Evolutionary conservation across 2,329 filamentous ascomycete species (phyloP).

Genomic region (Beauveria pseudobassiana): DNA sequence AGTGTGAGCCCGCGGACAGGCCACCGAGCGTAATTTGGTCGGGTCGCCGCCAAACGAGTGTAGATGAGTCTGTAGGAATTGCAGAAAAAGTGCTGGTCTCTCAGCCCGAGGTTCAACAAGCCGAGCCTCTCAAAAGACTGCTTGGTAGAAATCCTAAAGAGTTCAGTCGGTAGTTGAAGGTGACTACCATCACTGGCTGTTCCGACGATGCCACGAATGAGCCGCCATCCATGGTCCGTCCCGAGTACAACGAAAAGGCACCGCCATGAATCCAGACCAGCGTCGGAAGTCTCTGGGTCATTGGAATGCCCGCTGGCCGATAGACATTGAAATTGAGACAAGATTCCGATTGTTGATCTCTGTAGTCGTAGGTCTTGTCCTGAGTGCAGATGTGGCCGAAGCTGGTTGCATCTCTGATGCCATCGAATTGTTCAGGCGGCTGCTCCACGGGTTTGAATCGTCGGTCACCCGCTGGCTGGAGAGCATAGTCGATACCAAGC

Average conservation of each 20-base stretch:
- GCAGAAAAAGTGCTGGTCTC: conserved; percentile 44
- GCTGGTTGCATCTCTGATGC: conserved; percentile 26
- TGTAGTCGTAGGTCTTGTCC: conserved; percentile 19
- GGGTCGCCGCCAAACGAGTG: conserved; percentile 46
- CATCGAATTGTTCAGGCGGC: conserved; percentile 33
- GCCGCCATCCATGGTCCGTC: conserved; percentile 13
- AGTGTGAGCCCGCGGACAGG: conserved; percentile 42
- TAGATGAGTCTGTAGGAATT: conserved; percentile 48
- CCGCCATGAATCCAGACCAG: conserved; percentile 35
- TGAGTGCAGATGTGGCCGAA: conserved; percentile 38
- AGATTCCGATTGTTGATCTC: conserved; percentile 23
- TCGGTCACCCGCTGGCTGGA: conserved; percentile 30
- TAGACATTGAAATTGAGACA: conserved; percentile 35
- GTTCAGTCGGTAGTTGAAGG: conserved; percentile 34
- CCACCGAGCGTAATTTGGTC: conserved; percentile 46
- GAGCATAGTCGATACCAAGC: conserved; percentile 39
- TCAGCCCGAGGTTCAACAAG: conserved; percentile 43
- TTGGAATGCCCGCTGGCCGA: conserved; percentile 22
- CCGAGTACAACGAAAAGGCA: conserved; percentile 19
- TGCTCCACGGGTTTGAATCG: conserved; percentile 32
- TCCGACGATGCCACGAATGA: conserved; percentile 23
- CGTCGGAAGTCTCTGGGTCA: conserved; percentile 29
- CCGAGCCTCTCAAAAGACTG: conserved; percentile 27
- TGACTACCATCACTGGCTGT: conserved; percentile 35
- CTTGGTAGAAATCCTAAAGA: conserved; percentile 38